A percentile compares a stretch with the other conserved stretches of the same genome.
phyloP scores from a whole-genome alignment of 495 filamentous ascomycete genomes.

The Daldinia decipiens region DNA sequence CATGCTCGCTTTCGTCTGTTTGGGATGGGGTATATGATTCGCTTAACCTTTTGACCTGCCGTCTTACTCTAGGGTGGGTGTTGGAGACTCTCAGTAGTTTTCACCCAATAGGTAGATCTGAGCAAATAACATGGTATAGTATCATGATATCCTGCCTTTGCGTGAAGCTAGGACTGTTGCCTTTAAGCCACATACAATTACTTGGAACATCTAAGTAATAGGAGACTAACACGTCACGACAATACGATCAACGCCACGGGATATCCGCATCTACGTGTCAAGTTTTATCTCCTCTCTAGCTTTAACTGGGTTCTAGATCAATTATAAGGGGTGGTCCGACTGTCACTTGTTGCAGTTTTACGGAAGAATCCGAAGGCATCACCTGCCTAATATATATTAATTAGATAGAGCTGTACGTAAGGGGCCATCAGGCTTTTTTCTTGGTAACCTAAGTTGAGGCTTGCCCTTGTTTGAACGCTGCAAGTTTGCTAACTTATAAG shows the following conservation, averaged over 20 bases:
- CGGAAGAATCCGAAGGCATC: neutral
- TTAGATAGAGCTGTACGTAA: neutral
- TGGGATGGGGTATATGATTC: neutral
- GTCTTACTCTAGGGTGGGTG: neutral
- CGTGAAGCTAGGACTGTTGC: too few species aligned
- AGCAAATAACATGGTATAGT: neutral
- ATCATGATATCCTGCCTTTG: neutral
- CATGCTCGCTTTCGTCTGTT: neutral
- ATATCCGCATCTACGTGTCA: neutral
- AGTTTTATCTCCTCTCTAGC: neutral
- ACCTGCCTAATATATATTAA: neutral
- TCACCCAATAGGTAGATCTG: neutral
- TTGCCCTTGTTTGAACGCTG: neutral
- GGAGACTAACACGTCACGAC: neutral
- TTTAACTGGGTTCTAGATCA: neutral
- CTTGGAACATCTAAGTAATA: neutral
- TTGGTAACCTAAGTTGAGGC: neutral
- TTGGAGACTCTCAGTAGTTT: neutral
- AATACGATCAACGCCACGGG: neutral
- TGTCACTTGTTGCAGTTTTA: neutral
- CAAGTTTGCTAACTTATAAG: neutral
- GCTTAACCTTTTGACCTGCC: neutral
- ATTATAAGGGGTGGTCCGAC: neutral
- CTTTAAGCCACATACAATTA: too few species aligned
- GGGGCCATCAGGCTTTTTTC: neutral